Conservation (phyloP, 495 filamentous ascomycete genomes). For the Lasiosphaeria hispida region DNA sequence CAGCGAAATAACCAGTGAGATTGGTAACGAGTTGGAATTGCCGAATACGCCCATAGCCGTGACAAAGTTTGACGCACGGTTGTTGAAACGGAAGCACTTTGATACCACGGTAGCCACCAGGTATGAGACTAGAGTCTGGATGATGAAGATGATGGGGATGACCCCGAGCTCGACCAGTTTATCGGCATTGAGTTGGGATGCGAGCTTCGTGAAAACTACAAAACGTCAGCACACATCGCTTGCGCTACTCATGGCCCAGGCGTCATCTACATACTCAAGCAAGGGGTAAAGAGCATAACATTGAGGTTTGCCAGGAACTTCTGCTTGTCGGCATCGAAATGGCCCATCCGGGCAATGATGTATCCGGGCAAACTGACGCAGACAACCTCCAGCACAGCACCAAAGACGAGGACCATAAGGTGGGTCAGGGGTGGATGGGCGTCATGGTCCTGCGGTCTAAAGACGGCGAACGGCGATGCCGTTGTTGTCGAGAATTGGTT, state of each 20-base stretch:
- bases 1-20: constrained; percentile 90
- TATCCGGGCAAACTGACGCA: constrained; percentile 96
- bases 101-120: constrained; percentile 65
- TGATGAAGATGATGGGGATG: constrained; percentile 88
- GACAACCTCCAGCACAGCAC: constrained; percentile 92
- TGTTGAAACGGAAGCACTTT: constrained; percentile 74
- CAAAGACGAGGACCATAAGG: constrained; percentile 84
- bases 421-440: constrained; percentile 65
- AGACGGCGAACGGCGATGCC: constrained; percentile 28
- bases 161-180: constrained; percentile 87
- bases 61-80: constrained; percentile 85
- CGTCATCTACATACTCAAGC: constrained; percentile 69
- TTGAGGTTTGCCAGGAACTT: constrained; percentile 96
- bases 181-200: constrained; percentile 88
- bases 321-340: constrained; percentile 91
- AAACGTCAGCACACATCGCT: constrained; percentile 7
- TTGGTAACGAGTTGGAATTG: constrained; percentile 96
- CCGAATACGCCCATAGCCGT: constrained; percentile 97
- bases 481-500: constrained; percentile 19
- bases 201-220: constrained; percentile 95
- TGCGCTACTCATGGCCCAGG: not conserved
- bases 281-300: constrained; percentile 90
- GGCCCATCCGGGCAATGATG: constrained; percentile 80
- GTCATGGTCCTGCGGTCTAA: constrained; percentile 38
- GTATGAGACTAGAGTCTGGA: constrained; percentile 84